Evolutionary conservation across 1,284 basidiomycete genomes (phyloP).

Genomic region (Apiotrichum sp.): DNA sequence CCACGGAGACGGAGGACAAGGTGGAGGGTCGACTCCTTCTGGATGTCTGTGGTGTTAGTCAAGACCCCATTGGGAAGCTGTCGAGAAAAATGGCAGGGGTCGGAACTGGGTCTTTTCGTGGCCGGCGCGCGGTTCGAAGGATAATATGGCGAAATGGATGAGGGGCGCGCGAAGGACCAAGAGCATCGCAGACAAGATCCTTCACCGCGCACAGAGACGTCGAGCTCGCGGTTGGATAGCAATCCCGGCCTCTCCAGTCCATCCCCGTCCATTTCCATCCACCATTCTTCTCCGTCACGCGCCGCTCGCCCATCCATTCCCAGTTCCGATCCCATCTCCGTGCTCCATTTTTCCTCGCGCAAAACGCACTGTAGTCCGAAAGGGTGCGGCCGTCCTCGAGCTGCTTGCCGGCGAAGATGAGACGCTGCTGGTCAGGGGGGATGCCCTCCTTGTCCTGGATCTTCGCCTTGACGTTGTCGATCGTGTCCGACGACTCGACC

Average conservation of each 20-base stretch:
- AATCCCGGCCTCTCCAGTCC: no score
- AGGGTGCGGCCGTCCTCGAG: slow-evolving; percentile 94
- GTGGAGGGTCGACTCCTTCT: slow-evolving; percentile 98
- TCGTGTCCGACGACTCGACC: slow-evolving; percentile 57
- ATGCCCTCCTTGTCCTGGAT: slow-evolving; percentile 63
- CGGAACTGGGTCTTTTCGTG: no score
- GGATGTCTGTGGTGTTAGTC: slow-evolving; percentile 58
- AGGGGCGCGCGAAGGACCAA: no score
- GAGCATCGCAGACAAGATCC: no score
- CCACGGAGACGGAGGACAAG: slow-evolving; percentile 96
- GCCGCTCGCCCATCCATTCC: background rate
- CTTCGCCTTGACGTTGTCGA: slow-evolving; percentile 58
- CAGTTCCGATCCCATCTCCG: background rate
- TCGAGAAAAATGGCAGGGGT: no score
- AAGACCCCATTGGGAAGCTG: no score
- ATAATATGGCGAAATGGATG: no score
- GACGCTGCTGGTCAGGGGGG: slow-evolving; percentile 86
- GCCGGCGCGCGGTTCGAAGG: no score
- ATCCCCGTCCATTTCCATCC: background rate
- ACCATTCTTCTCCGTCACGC: background rate
- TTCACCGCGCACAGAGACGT: no score
- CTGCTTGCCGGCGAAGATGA: slow-evolving; percentile 94
- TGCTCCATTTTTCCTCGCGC: background rate
- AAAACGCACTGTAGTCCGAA: slow-evolving; percentile 67
- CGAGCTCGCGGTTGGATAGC: no score